Percentiles rank a stretch among this genome's conserved stretches.
These are phyloP conservation scores for Hortaea werneckii DNA, from an alignment of 2,329 filamentous ascomycete genomes.

Conservation along the genomic window DNA sequence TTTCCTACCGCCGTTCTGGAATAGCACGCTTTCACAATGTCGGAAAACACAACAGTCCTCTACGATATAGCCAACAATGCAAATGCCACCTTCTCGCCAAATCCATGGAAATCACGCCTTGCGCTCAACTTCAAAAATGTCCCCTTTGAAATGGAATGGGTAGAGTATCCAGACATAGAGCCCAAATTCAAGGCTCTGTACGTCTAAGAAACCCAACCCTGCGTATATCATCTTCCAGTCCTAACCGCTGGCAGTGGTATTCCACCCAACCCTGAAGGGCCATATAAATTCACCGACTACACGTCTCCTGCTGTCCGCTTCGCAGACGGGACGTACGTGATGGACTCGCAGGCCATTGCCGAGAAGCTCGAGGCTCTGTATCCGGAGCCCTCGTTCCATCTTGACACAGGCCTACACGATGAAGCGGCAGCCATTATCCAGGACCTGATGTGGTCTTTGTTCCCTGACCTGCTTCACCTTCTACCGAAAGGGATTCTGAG, in stretches of 20 bases:
- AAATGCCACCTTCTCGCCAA: background rate
- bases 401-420: conserved; percentile 43
- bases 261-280: conserved; percentile 30
- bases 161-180: conserved; percentile 57
- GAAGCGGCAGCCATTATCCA: conserved; percentile 29
- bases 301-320: conserved; percentile 48
- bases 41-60: background rate
- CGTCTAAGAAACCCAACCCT: background rate
- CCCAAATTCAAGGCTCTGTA: conserved; percentile 41
- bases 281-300: conserved; percentile 32
- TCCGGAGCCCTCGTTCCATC: conserved; percentile 47
- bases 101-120: conserved; percentile 34
- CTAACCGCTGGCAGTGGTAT: conserved; percentile 22
- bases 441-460: conserved; percentile 18
- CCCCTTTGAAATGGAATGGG: conserved; percentile 59
- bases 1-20: no score
- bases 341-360: conserved; percentile 55
- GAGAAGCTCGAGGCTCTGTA: conserved; percentile 47
- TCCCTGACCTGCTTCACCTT: conserved; percentile 3
- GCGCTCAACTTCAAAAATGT: conserved; percentile 58
- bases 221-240: no score
- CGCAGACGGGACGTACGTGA: conserved; percentile 48
- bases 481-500: conserved; percentile 45
- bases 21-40: background rate
- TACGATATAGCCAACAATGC: background rate